These are phyloP conservation scores for Amanita brunnescens DNA, from an alignment of 768 basidiomycete species.

Conservation along the genomic window DNA sequence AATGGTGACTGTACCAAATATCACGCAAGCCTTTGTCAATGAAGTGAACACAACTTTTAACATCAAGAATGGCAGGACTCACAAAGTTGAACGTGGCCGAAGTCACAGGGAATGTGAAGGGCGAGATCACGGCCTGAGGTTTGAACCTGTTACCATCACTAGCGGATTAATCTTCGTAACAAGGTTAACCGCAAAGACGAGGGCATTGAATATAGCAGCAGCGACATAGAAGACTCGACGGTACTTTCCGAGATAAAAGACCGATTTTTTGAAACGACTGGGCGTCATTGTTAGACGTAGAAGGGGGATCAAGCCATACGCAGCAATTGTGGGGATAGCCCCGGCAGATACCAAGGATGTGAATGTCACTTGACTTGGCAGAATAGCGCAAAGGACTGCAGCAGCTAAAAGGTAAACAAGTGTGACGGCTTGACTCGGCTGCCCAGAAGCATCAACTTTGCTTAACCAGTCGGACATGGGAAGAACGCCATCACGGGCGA, in stretches of 20 bases:
- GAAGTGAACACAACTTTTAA: neutral
- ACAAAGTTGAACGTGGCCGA: constrained; percentile 81
- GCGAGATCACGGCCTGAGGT: constrained; percentile 82
- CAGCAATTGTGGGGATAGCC: constrained; percentile 79
- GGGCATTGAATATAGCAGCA: constrained; percentile 60
- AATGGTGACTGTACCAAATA: constrained; percentile 71
- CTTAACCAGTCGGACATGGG: constrained; percentile 82
- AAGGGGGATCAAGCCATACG: constrained; percentile 75
- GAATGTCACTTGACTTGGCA: constrained; percentile 88
- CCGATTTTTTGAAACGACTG: constrained; percentile 60
- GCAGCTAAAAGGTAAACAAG: constrained; percentile 80
- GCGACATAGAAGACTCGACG: constrained; percentile 61
- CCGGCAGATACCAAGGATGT: constrained; percentile 85
- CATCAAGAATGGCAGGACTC: constrained; percentile 19
- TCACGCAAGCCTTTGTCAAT: constrained; percentile 48
- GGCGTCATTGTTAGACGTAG: constrained; percentile 76
- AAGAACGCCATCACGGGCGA: constrained; percentile 90
- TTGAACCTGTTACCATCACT: constrained; percentile 18
- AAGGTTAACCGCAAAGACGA: constrained; percentile 61
- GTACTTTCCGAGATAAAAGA: constrained; percentile 62
- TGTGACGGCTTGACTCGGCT: constrained; percentile 80
- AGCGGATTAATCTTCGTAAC: constrained; percentile 1
- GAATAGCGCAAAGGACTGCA: constrained; percentile 71
- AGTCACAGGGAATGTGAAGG: constrained; percentile 80
- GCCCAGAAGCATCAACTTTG: constrained; percentile 56